Percentiles rank a stretch among this genome's conserved stretches.
Conservation (phyloP, 441 rosid genomes). For the Capsella rubella region DNA sequence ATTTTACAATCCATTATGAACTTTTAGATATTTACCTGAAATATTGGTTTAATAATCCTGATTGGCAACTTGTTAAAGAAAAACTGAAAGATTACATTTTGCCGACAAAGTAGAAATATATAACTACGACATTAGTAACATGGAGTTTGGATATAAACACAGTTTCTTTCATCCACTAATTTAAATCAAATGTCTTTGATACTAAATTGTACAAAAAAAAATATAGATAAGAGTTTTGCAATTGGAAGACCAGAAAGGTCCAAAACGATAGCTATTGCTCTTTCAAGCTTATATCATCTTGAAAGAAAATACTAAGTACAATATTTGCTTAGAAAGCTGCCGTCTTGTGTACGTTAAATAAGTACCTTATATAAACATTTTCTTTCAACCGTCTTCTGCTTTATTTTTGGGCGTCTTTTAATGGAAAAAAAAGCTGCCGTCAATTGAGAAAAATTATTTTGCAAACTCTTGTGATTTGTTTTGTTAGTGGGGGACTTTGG, state of each 20-base stretch:
- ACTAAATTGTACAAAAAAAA: not conserved
- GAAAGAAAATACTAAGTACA: too few species aligned
- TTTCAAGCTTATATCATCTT: not conserved
- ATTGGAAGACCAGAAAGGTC: not conserved
- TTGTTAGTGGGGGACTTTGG: conserved; percentile 4
- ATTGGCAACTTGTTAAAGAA: not conserved
- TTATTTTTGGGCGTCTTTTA: not conserved
- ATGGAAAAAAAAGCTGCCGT: conserved; percentile 14
- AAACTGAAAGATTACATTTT: not conserved
- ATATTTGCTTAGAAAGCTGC: too few species aligned
- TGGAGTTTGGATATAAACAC: not conserved
- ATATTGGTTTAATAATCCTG: not conserved
- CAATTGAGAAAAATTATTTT: conserved; percentile 19
- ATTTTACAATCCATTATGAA: not conserved
- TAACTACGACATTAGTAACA: not conserved
- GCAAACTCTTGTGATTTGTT: not conserved
- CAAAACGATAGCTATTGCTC: not conserved
- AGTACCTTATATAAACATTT: not conserved
- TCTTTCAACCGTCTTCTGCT: not conserved
- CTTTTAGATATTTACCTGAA: not conserved
- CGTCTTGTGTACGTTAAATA: too few species aligned
- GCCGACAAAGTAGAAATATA: not conserved
- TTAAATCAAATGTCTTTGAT: not conserved
- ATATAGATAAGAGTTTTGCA: not conserved
- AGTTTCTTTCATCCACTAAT: not conserved